Evolutionary conservation across 192 early-diverging fungal genomes (phyloP).

Genomic region (Entomortierella lignicola): DNA sequence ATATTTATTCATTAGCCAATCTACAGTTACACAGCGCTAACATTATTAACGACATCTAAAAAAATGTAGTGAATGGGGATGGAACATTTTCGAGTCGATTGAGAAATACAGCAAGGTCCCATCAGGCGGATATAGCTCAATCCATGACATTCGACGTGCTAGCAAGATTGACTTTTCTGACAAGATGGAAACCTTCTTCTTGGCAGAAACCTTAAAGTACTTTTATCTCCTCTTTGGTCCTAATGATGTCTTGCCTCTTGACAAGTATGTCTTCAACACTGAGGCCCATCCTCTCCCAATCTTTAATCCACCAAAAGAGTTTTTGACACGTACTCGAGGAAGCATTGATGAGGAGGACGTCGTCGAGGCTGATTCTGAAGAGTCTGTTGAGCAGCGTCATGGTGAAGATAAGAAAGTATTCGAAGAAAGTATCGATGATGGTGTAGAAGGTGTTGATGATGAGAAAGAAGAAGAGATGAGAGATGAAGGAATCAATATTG

Average conservation of each 20-base stretch:
- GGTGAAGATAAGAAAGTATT: conserved; percentile 11
- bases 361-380: too few relatives aligned
- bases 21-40: too few relatives aligned
- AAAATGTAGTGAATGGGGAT: conserved; percentile 77
- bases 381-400: conserved; percentile 2
- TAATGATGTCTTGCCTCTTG: conserved; percentile 68
- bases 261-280: conserved; percentile 86
- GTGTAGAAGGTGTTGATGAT: conserved; percentile 9
- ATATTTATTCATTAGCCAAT: not conserved
- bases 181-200: conserved; percentile 78
- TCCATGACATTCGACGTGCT: conserved; percentile 60
- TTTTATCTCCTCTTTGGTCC: conserved; percentile 82
- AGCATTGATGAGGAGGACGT: not conserved
- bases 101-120: conserved; percentile 79
- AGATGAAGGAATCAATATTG: conserved; percentile 2
- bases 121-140: conserved; percentile 65
- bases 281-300: conserved; percentile 83
- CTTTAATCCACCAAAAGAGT: conserved; percentile 18
- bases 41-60: too few relatives aligned
- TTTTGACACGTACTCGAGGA: conserved; percentile 11
- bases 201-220: conserved; percentile 92
- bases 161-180: conserved; percentile 48
- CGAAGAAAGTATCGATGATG: not conserved
- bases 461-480: conserved; percentile 19
- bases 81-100: conserved; percentile 86